Evolutionary conservation across 495 filamentous ascomycete genomes (phyloP), one percentile per base, ranked within the genome.

Genomic region (Chaetomium fimeti): DNA sequence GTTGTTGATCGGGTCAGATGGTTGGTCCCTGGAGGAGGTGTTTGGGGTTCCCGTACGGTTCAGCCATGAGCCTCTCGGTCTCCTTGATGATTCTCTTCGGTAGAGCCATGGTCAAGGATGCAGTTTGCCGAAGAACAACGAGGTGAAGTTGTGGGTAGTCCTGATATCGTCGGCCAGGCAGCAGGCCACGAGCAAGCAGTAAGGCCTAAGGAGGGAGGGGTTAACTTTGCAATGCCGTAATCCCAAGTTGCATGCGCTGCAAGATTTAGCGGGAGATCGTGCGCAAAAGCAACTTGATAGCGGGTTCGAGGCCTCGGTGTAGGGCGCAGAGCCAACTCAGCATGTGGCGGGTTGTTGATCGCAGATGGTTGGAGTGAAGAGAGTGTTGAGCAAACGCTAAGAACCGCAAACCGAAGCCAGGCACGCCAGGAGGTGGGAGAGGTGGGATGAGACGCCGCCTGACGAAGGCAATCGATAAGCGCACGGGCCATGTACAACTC

Each of bases 21-120:
- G 12, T 47, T 60, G 12, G 57, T 45, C 40, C 27, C 28, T 38
- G 22, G 55, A 20, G 8, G 12, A 51, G 28, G 55, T 52, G 48
- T 51, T 42, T 49, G 28, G 32, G 58, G 51, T 62, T 28, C 13
- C 58, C 92, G 76, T 85, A 96, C 93, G 94, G 93, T 74, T 99
- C 94, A 59, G 90, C 90, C 86, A 96, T 91, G 58, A 99, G 85
- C 67, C 94, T 89, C 79, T 99, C 93, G 5, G 94, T 99, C 83
- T 99, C 94, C 78, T 99, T 99, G 65, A 98, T 83, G 66, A 99
- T 99, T 68, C 94, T 82, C 82, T 99, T 99, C 3, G 94, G 93
- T 61, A 97, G 84, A 40, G 90, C 87, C 86, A 90, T 89, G 62
- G 47, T 66, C 22, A 45, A 48, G n/a, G 38, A 29, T 55, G 45